These are phyloP conservation scores for Rhodotorula sp. DNA, from an alignment of 1,284 basidiomycete genomes.

Conservation along the genomic window DNA sequence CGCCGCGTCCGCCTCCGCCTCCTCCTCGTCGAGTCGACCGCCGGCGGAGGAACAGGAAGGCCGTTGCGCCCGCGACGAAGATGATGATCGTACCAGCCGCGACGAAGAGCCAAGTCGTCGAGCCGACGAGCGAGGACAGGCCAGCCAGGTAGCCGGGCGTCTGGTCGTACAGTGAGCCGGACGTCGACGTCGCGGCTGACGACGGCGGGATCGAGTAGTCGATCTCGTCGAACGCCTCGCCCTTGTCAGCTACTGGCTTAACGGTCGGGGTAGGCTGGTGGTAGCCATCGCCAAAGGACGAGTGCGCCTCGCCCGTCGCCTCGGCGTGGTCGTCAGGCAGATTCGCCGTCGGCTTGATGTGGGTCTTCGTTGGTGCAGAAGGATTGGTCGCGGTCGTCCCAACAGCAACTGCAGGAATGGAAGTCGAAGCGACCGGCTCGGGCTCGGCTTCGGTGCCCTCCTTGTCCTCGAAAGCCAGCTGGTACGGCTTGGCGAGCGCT, in stretches of 20 bases:
- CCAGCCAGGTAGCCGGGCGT: slow-evolving; percentile 39
- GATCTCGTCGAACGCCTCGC: slow-evolving; percentile 7
- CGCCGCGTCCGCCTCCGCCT: slow-evolving; percentile 36
- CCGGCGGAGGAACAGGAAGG: slow-evolving; percentile 48
- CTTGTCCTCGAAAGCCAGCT: slow-evolving; percentile 50
- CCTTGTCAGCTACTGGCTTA: not conserved
- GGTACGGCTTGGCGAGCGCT: slow-evolving; percentile 63
- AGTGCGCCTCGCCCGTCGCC: slow-evolving; percentile 44
- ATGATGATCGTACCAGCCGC: slow-evolving; percentile 48
- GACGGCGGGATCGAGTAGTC: not conserved
- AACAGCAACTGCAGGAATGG: slow-evolving; percentile 12
- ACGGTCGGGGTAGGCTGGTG: slow-evolving; percentile 11
- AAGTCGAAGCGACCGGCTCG: slow-evolving; percentile 46
- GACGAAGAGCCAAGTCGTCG: slow-evolving; percentile 49
- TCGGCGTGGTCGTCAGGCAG: slow-evolving; percentile 80
- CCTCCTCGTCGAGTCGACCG: slow-evolving; percentile 21
- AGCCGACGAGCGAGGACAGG: slow-evolving; percentile 36
- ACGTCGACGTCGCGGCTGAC: not conserved
- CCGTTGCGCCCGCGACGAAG: slow-evolving; percentile 46
- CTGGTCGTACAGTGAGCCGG: slow-evolving; percentile 22
- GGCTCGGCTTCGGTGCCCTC: slow-evolving; percentile 42
- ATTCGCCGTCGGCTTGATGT: slow-evolving; percentile 80
- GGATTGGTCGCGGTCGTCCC: not conserved
- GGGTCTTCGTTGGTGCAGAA: slow-evolving; percentile 56
- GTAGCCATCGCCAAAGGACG: slow-evolving; percentile 34